Conservation (phyloP, 2,329 filamentous ascomycete genomes). For the Aspergillus terreus region DNA sequence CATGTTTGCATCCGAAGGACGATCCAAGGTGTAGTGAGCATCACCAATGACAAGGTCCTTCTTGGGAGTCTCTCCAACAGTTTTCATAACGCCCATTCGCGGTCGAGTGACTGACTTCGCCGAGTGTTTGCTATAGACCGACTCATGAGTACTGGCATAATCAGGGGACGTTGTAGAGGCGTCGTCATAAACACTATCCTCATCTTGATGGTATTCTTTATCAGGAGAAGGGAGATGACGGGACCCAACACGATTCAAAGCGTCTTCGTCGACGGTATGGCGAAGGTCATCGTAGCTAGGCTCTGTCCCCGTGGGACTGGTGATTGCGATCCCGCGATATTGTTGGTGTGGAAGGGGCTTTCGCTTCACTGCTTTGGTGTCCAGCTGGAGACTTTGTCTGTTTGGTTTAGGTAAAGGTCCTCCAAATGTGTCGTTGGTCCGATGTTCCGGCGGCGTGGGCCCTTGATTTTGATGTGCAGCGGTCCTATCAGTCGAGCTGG, state of each 20-base stretch:
- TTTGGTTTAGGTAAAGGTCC: conserved; percentile 7
- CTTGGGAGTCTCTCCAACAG: conserved; percentile 59
- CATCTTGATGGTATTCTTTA: conserved; percentile 26
- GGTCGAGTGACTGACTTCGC: conserved; percentile 51
- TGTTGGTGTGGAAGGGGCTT: conserved; percentile 51
- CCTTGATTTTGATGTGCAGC: conserved; percentile 27
- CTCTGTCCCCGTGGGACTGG: conserved; percentile 25
- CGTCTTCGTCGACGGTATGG: conserved; percentile 46
- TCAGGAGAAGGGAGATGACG: conserved; percentile 24
- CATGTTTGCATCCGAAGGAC: conserved; percentile 36
- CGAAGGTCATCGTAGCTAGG: conserved; percentile 40
- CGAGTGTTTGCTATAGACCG: conserved; percentile 44
- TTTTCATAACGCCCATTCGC: conserved; percentile 75
- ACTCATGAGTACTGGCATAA: conserved; percentile 68
- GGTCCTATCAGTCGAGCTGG: conserved; percentile 3
- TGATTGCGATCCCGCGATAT: conserved; percentile 12
- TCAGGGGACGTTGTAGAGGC: conserved; percentile 66
- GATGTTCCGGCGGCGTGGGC: conserved; percentile 16
- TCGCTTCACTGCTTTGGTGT: conserved; percentile 46
- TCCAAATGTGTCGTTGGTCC: conserved; percentile 3
- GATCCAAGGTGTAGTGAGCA: conserved; percentile 39
- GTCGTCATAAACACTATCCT: conserved; percentile 54
- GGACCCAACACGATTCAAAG: conserved; percentile 48
- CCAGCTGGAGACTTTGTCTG: conserved; percentile 22
- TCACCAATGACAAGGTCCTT: conserved; percentile 46